Evolutionary conservation across 1,139 yeast species (phyloP).

Genomic region (Candida mesenterica): DNA sequence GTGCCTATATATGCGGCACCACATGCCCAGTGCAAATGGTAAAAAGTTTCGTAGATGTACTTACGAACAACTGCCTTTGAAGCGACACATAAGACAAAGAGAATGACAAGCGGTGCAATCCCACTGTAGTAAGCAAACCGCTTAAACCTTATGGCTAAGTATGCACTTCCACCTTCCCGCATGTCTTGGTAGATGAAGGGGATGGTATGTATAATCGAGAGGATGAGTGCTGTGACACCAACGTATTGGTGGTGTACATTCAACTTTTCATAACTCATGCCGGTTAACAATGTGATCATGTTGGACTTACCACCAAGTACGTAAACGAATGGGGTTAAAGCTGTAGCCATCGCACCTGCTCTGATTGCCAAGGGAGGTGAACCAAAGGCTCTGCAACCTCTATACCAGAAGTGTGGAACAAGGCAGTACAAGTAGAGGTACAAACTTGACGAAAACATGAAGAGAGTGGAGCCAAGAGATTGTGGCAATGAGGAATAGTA

Average conservation of each 20-base stretch:
- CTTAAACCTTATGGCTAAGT: slow-evolving; percentile 18
- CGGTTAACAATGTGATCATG: slow-evolving; percentile 50
- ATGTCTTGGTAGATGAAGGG: slow-evolving; percentile 51
- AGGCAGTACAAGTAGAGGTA: slow-evolving; percentile 46
- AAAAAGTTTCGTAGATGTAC: slow-evolving; percentile 49
- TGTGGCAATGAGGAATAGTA: slow-evolving; percentile 49
- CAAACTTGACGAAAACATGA: slow-evolving; percentile 39
- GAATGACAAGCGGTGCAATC: slow-evolving; percentile 43
- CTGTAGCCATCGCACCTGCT: slow-evolving; percentile 53
- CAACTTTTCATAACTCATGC: slow-evolving; percentile 55
- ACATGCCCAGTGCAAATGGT: slow-evolving; percentile 58
- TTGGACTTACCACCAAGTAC: slow-evolving; percentile 55
- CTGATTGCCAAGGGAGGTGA: slow-evolving; percentile 62
- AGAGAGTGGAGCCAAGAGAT: slow-evolving; percentile 47
- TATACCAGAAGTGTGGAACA: slow-evolving; percentile 54
- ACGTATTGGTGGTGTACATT: slow-evolving; percentile 54
- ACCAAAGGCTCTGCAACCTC: slow-evolving; percentile 59
- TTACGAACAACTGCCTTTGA: slow-evolving; percentile 48
- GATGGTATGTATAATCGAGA: slow-evolving; percentile 52
- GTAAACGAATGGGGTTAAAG: slow-evolving; percentile 52
- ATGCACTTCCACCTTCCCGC: slow-evolving; percentile 48
- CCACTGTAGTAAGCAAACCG: slow-evolving; percentile 29
- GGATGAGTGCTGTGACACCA: slow-evolving; percentile 43
- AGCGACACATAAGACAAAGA: slow-evolving; percentile 45
- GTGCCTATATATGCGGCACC: slow-evolving; percentile 56